Conservation (phyloP, 768 basidiomycete species). For the Tricholoma bakamatsutake region DNA sequence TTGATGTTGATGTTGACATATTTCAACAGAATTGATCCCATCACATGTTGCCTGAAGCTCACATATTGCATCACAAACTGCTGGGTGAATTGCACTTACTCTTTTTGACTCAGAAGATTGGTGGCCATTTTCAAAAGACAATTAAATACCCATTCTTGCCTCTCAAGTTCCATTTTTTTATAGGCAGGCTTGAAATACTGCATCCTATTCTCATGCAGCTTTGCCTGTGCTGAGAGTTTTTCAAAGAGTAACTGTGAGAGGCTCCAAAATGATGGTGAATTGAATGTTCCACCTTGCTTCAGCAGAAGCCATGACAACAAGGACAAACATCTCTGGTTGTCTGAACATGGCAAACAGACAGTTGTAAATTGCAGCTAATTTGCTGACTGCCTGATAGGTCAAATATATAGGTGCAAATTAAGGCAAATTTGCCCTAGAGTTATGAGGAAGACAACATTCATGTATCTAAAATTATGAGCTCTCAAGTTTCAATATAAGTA, state of each 20-base stretch:
- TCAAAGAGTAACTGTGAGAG: conserved; percentile 14
- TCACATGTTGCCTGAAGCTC: too few species aligned
- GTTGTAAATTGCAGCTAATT: too few species aligned
- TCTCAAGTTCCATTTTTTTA: conserved; percentile 17
- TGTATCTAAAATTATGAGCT: too few species aligned
- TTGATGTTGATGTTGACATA: background rate
- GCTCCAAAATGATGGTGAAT: conserved; percentile 13
- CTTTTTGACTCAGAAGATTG: conserved; percentile 43
- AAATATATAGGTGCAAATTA: too few species aligned
- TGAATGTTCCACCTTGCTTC: conserved; percentile 13
- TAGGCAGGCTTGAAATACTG: conserved; percentile 7
- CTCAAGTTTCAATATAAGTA: too few species aligned
- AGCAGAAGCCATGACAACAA: conserved; percentile 5
- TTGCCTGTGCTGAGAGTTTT: conserved; percentile 10
- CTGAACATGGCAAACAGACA: too few species aligned
- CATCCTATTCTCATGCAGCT: conserved; percentile 4
- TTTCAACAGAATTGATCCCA: too few species aligned
- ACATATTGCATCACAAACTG: too few species aligned
- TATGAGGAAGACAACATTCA: too few species aligned
- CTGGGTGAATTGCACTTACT: too few species aligned
- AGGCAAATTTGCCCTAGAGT: too few species aligned
- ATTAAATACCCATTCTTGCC: conserved; percentile 18
- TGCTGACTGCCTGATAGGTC: too few species aligned
- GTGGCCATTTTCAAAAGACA: conserved; percentile 25
- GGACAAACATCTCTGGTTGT: conserved; percentile 1